Percentiles rank a stretch among this genome's conserved stretches.
Evolutionary conservation across 495 filamentous ascomycete genomes (phyloP).

Genomic region (Xylaria nigripes): DNA sequence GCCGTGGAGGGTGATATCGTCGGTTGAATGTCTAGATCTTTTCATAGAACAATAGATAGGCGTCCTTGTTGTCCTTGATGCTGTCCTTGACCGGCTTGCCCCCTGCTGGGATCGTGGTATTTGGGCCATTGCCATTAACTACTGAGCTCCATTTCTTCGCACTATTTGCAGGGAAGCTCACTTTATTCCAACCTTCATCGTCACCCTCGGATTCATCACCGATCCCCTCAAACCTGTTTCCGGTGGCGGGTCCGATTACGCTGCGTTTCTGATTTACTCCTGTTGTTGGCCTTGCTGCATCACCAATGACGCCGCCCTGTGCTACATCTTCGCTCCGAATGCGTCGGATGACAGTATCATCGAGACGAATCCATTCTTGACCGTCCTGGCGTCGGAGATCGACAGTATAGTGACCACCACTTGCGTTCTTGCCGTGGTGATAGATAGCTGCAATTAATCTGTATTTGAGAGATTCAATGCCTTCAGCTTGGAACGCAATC

Average conservation of each 20-base stretch:
- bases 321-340: slow-evolving; percentile 86
- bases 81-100: slow-evolving; percentile 61
- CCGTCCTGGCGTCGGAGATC: slow-evolving; percentile 92
- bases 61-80: slow-evolving; percentile 88
- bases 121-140: slow-evolving; percentile 46
- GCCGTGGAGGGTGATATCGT: background rate
- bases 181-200: slow-evolving; percentile 79
- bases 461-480: slow-evolving; percentile 64
- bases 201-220: slow-evolving; percentile 58
- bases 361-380: slow-evolving; percentile 88
- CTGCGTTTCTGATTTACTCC: slow-evolving; percentile 36
- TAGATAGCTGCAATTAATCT: slow-evolving; percentile 87
- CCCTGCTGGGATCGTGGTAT: slow-evolving; percentile 26
- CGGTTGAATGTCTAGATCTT: slow-evolving; percentile 43
- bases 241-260: slow-evolving; percentile 17
- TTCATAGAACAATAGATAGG: slow-evolving; percentile 94
- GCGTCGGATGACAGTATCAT: slow-evolving; percentile 85
- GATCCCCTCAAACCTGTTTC: slow-evolving; percentile 64
- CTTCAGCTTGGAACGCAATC: slow-evolving; percentile 51
- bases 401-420: slow-evolving; percentile 92
- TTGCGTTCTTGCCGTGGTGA: slow-evolving; percentile 93
- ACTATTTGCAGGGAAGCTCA: slow-evolving; percentile 51
- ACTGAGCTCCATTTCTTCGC: slow-evolving; percentile 61
- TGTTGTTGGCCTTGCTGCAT: slow-evolving; percentile 54
- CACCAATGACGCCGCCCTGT: slow-evolving; percentile 73